These are phyloP conservation scores for Hysterangium stoloniferum DNA, from an alignment of 768 basidiomycete genomes.

Conservation along the genomic window DNA sequence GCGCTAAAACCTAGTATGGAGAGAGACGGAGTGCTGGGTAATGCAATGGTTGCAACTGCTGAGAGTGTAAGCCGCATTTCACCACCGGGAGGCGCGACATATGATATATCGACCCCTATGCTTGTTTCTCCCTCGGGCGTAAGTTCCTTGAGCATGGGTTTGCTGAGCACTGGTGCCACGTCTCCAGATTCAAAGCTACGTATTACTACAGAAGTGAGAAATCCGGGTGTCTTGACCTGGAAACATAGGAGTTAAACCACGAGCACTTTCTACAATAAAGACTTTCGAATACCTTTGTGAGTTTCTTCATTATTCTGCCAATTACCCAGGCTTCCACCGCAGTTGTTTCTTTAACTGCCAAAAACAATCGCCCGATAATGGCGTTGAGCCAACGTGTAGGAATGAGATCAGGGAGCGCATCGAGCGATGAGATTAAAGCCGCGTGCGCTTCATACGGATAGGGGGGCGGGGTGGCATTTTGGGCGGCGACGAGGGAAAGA, in stretches of 20 bases:
- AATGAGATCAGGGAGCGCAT: slow-evolving; percentile 91
- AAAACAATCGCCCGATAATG: slow-evolving; percentile 85
- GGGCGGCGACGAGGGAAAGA: slow-evolving; percentile 65
- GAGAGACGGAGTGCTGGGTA: slow-evolving; percentile 21
- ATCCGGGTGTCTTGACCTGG: slow-evolving; percentile 72
- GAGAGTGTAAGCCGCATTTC: slow-evolving; percentile 86
- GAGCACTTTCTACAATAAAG: background rate
- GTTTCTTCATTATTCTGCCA: slow-evolving; percentile 83
- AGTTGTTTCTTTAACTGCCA: slow-evolving; percentile 83
- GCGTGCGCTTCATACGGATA: slow-evolving; percentile 40
- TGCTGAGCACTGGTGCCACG: slow-evolving; percentile 79
- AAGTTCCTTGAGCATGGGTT: slow-evolving; percentile 97
- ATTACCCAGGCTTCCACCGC: slow-evolving; percentile 80
- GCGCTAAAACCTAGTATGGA: slow-evolving; percentile 12
- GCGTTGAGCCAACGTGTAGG: slow-evolving; percentile 98
- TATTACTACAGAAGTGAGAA: slow-evolving; percentile 79
- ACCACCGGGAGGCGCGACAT: slow-evolving; percentile 30
- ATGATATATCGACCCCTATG: slow-evolving; percentile 76
- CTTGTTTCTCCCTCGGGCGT: slow-evolving; percentile 90
- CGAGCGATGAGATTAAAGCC: slow-evolving; percentile 73
- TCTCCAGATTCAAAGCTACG: slow-evolving; percentile 86
- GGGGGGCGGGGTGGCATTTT: slow-evolving; percentile 1
- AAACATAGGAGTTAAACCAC: background rate
- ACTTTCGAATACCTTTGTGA: slow-evolving; percentile 44
- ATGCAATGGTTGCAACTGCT: slow-evolving; percentile 80